Conservation (phyloP, 2,329 filamentous ascomycete genomes). For the Diplodia mutila region DNA sequence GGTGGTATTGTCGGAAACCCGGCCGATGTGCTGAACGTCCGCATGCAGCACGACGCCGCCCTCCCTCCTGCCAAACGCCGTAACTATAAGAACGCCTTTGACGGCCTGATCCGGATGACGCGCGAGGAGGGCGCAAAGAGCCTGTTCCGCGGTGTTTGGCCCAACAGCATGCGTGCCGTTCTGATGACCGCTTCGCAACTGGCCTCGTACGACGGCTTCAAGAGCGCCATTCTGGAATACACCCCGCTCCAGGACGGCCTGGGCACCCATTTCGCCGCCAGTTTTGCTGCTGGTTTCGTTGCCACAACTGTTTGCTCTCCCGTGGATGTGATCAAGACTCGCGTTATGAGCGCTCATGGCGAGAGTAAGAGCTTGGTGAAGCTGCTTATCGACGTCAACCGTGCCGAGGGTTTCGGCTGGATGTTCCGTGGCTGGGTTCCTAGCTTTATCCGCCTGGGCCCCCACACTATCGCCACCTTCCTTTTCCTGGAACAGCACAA, state of each 20-base stretch:
- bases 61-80: conserved; percentile 73
- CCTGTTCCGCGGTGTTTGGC: conserved; percentile 84
- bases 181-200: conserved; percentile 87
- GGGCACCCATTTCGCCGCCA: conserved; percentile 78
- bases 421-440: conserved; percentile 91
- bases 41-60: conserved; percentile 93
- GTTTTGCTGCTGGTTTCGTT: conserved; percentile 77
- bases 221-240: conserved; percentile 67
- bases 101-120: conserved; percentile 86
- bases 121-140: conserved; percentile 75
- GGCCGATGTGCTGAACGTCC: conserved; percentile 94
- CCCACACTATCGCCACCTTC: conserved; percentile 85
- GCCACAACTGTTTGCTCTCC: conserved; percentile 85
- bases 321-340: conserved; percentile 87
- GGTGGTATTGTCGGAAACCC: conserved; percentile 92
- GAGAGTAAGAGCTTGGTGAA: conserved; percentile 59
- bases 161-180: conserved; percentile 79
- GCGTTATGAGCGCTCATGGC: conserved; percentile 72
- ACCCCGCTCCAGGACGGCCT: conserved; percentile 70
- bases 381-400: conserved; percentile 69
- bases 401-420: conserved; percentile 74
- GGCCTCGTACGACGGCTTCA: conserved; percentile 83
- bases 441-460: conserved; percentile 68
- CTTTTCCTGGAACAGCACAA: conserved; percentile 86
- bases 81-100: conserved; percentile 86